Percentiles rank a stretch among this genome's conserved stretches.
These are phyloP conservation scores for Naganishia sp. DNA, from an alignment of 1,284 basidiomycete genomes.

Conservation along the genomic window DNA sequence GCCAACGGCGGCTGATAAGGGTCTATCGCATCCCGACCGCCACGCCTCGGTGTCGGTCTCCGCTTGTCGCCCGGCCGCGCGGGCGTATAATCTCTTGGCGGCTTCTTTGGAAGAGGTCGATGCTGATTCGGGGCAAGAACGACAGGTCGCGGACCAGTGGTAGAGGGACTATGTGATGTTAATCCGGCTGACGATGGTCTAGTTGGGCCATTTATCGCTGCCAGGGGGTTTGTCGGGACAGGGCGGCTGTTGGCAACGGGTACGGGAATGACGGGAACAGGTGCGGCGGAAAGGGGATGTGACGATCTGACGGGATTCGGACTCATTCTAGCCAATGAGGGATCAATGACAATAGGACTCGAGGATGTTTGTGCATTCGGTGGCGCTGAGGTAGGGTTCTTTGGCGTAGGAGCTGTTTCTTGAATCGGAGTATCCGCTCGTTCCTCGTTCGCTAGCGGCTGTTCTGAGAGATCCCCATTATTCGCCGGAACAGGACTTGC, in stretches of 20 bases:
- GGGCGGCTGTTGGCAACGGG: slow-evolving; percentile 7
- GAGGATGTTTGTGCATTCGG: not conserved
- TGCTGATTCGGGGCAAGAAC: slow-evolving; percentile 4
- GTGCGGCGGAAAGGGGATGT: slow-evolving; percentile 5
- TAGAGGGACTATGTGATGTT: slow-evolving; percentile 6
- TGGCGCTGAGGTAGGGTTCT: not conserved
- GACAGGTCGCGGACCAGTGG: slow-evolving; percentile 3
- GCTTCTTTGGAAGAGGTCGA: slow-evolving; percentile 11
- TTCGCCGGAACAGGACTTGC: slow-evolving; percentile 1
- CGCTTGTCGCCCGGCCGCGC: slow-evolving; percentile 10
- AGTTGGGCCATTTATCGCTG: slow-evolving; percentile 3
- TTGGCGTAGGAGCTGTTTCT: not conserved
- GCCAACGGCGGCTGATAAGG: slow-evolving; percentile 14
- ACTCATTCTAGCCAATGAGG: not conserved
- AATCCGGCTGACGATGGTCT: not conserved
- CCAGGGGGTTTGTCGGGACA: slow-evolving; percentile 10
- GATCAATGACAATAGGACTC: slow-evolving; percentile 7
- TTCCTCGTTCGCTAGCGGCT: not conserved
- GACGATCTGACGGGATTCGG: slow-evolving; percentile 2
- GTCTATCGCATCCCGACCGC: slow-evolving; percentile 4
- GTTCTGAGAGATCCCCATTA: not conserved
- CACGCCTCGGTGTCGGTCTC: slow-evolving; percentile 7
- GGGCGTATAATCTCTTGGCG: slow-evolving; percentile 14
- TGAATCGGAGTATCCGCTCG: not conserved
- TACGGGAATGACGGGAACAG: slow-evolving; percentile 8